Evolutionary conservation across 225 moss, liverwort and hornwort genomes (phyloP).

Genomic region (Asterella californica): DNA sequence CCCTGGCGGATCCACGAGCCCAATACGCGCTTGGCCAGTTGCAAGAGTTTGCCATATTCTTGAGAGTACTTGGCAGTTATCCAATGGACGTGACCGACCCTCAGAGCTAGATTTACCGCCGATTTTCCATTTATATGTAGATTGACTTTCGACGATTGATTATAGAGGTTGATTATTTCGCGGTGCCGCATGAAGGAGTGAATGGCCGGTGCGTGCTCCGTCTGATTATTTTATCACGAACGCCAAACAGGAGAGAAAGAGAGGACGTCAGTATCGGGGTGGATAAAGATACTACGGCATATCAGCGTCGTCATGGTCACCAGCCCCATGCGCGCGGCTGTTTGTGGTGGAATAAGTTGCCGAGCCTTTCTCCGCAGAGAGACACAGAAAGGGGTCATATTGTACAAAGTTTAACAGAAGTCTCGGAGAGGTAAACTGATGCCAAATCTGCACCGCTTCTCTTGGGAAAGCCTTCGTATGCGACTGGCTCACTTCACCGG

Average conservation of each 20-base stretch:
- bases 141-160: background rate
- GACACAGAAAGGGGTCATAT: background rate
- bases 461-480: background rate
- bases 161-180: background rate
- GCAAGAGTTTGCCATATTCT: slow-evolving; percentile 77
- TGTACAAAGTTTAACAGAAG: background rate
- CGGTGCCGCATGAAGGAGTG: background rate
- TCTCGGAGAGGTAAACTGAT: background rate
- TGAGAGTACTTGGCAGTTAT: slow-evolving; percentile 72
- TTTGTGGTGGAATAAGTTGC: background rate
- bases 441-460: background rate
- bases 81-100: slow-evolving; percentile 61
- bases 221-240: background rate
- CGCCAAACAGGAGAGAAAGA: background rate
- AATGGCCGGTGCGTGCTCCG: background rate
- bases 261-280: background rate
- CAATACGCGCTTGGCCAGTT: slow-evolving; percentile 72
- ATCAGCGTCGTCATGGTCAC: no score
- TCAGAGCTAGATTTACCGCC: background rate
- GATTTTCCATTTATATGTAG: background rate
- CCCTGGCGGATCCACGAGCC: slow-evolving; percentile 68
- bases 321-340: background rate
- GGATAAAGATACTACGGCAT: background rate
- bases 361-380: background rate
- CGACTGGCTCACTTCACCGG: background rate